Evolutionary conservation across 2,329 filamentous ascomycete genomes (phyloP), one percentile per base, ranked within the genome.

Genomic region (Zymoseptoria pseudotritici): DNA sequence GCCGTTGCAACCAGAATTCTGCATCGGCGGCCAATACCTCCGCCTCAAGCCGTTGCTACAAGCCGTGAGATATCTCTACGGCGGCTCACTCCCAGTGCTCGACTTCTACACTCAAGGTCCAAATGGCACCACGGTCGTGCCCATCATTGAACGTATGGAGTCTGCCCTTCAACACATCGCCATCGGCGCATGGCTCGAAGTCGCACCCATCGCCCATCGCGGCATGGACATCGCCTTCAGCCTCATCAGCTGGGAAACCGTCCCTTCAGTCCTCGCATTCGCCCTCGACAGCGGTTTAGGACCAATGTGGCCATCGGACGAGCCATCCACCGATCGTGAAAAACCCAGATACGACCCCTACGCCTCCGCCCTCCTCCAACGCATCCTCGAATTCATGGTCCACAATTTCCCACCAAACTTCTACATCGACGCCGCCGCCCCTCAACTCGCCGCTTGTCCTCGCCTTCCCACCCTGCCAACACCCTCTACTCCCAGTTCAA

Each of bases 101-200:
- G 63, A 69, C 21, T 59, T 63, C 21, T 62, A 61, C 54, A 61
- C 59, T 36, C 52, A 42, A 5, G 53, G 36, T n/a, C 63, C 57
- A 8, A 22, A 54, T 13, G 58, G 60, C 29, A 53, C 62, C 29
- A 20, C 55, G 42, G 64, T 66, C 20, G 58, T 61, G 22, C 53
- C 62, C 31, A 21, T 56, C 42, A 64, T 65, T 20, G 65, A 69
- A 6, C 65, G 67, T 19, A 67, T 73, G 60, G 59, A 66, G 29
- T 55, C 58, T 62, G 81, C 81, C n/a, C 73, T 90, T 20, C 83
- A 84, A 22, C 88, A 88, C 67, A 81, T 85, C 53, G 84, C 86
- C 24, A 82, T 85, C 4, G 87, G 86, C 0, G 77, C 82, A 55
- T 75, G 84, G 49, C 75, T 90, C 17, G 76, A 78, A 50, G 80